A percentile compares a stretch with the other conserved stretches of the same genome.
phyloP scores from a whole-genome alignment of 1,284 basidiomycete genomes.

The Tilletia indica region DNA sequence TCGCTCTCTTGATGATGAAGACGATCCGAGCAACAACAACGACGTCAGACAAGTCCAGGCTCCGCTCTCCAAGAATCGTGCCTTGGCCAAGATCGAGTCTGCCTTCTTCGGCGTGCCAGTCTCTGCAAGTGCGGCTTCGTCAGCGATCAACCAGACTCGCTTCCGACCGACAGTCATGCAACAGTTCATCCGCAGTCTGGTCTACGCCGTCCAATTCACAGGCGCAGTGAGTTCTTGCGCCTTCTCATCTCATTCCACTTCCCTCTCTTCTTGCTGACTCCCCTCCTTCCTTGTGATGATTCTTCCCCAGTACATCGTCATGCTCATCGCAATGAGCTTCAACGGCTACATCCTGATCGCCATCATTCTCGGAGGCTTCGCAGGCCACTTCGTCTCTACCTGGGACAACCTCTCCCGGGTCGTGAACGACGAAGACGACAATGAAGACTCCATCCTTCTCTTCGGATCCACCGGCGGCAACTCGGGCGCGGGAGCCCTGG shows the following conservation, averaged over 20 bases:
- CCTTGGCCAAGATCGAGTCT: slow-evolving; percentile 7
- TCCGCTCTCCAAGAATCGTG: background rate
- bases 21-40: too few relatives aligned
- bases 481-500: background rate
- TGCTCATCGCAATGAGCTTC: slow-evolving; percentile 33
- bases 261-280: background rate
- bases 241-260: background rate
- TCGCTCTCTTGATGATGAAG: background rate
- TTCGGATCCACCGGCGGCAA: background rate
- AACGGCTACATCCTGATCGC: slow-evolving; percentile 32
- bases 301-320: slow-evolving; percentile 28
- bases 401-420: slow-evolving; percentile 26
- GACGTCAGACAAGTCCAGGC: background rate
- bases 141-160: background rate
- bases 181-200: slow-evolving; percentile 25
- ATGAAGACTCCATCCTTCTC: slow-evolving; percentile 17
- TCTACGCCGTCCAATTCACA: slow-evolving; percentile 28
- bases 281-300: background rate
- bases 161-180: slow-evolving; percentile 27
- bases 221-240: slow-evolving; percentile 25
- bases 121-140: background rate
- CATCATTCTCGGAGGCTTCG: slow-evolving; percentile 28
- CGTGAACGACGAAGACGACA: slow-evolving; percentile 16
- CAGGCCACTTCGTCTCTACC: slow-evolving; percentile 28
- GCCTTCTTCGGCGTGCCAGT: slow-evolving; percentile 23